phyloP scores from a whole-genome alignment of 805 yeast genomes.

The Candida sithepensis region DNA sequence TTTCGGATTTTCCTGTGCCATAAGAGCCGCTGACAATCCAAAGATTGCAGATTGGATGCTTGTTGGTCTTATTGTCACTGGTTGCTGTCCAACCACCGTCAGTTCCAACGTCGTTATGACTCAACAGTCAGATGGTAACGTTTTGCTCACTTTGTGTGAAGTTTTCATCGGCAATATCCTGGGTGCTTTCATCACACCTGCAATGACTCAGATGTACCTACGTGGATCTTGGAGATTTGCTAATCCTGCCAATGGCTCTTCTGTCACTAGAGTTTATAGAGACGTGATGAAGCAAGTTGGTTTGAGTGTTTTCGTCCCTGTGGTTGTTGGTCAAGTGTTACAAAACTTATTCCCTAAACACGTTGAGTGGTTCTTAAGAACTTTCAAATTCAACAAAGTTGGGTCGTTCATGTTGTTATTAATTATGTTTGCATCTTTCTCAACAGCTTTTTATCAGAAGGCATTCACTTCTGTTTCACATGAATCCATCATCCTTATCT shows the following conservation, averaged over 20 bases:
- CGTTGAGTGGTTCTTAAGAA: slow-evolving; percentile 55
- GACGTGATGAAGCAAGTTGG: slow-evolving; percentile 88
- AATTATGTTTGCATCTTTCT: slow-evolving; percentile 58
- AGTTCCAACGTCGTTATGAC: slow-evolving; percentile 94
- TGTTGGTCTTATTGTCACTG: slow-evolving; percentile 78
- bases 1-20: slow-evolving; percentile 69
- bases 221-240: slow-evolving; percentile 66
- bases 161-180: slow-evolving; percentile 80
- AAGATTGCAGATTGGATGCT: slow-evolving; percentile 73
- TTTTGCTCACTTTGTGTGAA: slow-evolving; percentile 67
- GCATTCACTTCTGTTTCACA: slow-evolving; percentile 57
- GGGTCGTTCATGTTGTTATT: slow-evolving; percentile 77
- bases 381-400: slow-evolving; percentile 62
- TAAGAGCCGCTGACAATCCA: slow-evolving; percentile 52
- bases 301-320: slow-evolving; percentile 71
- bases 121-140: slow-evolving; percentile 79
- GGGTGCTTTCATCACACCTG: slow-evolving; percentile 88
- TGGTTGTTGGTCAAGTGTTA: slow-evolving; percentile 82
- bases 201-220: slow-evolving; percentile 68
- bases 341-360: slow-evolving; percentile 69
- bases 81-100: slow-evolving; percentile 89
- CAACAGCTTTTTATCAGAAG: slow-evolving; percentile 80
- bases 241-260: slow-evolving; percentile 63
- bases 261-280: slow-evolving; percentile 57
- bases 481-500: slow-evolving; percentile 67